A percentile compares a stretch with the other conserved stretches of the same genome.
Evolutionary conservation across 2,329 filamentous ascomycete species (phyloP).

Genomic region (Pseudogymnoascus sp.): DNA sequence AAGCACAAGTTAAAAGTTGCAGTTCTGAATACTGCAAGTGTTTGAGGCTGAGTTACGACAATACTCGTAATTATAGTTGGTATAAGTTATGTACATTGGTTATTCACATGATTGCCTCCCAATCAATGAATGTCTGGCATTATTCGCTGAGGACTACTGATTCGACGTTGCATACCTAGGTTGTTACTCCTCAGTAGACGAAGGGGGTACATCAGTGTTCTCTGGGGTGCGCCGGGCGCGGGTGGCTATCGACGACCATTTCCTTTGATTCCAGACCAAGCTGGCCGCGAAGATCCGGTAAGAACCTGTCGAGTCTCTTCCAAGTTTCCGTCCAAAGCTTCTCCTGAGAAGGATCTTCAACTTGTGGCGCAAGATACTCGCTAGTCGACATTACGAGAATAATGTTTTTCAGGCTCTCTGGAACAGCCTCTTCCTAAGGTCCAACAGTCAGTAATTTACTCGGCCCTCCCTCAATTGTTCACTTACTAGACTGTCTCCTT

Average conservation of each 20-base stretch:
- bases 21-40: not conserved
- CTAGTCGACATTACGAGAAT: slow-evolving; percentile 90
- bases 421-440: slow-evolving; percentile 80
- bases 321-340: slow-evolving; percentile 56
- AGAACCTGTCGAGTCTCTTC: slow-evolving; percentile 60
- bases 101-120: not conserved
- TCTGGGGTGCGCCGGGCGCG: not conserved
- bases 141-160: not conserved
- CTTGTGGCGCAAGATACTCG: slow-evolving; percentile 71
- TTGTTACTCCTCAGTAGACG: not conserved
- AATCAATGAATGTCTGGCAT: not conserved
- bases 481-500: slow-evolving; percentile 79
- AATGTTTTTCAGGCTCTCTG: slow-evolving; percentile 93
- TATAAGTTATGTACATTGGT: slow-evolving; percentile 1
- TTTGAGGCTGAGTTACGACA: not conserved
- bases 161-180: not conserved
- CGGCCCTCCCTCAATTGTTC: not conserved
- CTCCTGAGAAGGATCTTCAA: slow-evolving; percentile 47
- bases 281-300: slow-evolving; percentile 54
- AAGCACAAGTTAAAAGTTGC: not conserved
- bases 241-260: not conserved
- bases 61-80: not conserved
- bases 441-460: not conserved
- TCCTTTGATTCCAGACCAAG: slow-evolving; percentile 41
- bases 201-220: not conserved